Evolutionary conservation across 2,329 filamentous ascomycete genomes (phyloP), one percentile per base, ranked within the genome.

Genomic region (Ciborinia camelliae): DNA sequence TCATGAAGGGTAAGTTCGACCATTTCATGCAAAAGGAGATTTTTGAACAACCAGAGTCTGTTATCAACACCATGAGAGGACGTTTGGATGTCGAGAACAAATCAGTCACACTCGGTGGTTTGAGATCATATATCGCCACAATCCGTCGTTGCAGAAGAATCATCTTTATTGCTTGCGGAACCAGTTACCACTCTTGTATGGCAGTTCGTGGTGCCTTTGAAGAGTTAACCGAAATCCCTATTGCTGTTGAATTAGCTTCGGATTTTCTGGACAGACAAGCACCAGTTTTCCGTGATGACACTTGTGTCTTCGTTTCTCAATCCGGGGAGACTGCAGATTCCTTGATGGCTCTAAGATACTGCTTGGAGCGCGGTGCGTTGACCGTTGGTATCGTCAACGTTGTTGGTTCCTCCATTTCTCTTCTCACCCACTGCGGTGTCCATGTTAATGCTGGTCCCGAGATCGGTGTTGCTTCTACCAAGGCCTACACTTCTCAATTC

Each of bases 1-100:
- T 99, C 81, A 99, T 99, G 95, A 99, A 99, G 89, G 95, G 95
- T 80, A 96, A 95, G 78, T 99, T 98, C 80, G 95, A 99, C 79
- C 95, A 99, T 83, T 99, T 97, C 85, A 99, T 99, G 95, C 95
- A 99, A 79, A 99, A 99, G 87, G 95, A 99, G 80, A 99, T 99
- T 76, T 99, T 99, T 79, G 95, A 99, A 85, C 95, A 99, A 84
- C 95, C 95, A 76, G 95, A 99, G 81, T 99, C 95, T 18, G 92
- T 99, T 68, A 89, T 99, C 82, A 99, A 99, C 86, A 97, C 95
- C 71, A 99, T 99, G 95, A 92, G 95, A 87, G 95, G 95, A 81
- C 95, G 95, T 81, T 84, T 99, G 74, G 95, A 99, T 79, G 84
- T 90, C 67, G 89, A 87, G 74, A 96, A 97, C 84, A 96, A 96